These are phyloP conservation scores for Trichoderma cornu-damae DNA, from an alignment of 2,329 filamentous ascomycete genomes.

Conservation along the genomic window DNA sequence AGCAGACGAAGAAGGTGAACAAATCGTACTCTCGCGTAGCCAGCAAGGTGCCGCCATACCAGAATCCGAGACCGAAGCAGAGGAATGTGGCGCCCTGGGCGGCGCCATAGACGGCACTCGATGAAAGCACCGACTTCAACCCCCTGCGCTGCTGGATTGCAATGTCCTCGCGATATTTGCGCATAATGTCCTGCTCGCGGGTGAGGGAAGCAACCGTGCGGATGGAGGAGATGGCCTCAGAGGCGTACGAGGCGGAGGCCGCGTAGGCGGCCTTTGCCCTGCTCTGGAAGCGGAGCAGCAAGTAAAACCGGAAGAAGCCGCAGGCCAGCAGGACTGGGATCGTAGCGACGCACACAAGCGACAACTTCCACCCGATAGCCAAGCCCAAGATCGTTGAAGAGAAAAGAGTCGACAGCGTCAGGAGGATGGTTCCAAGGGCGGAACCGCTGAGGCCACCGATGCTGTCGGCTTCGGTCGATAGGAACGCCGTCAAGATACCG, in stretches of 20 bases:
- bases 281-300: conserved; percentile 72
- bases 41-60: conserved; percentile 80
- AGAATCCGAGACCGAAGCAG: conserved; percentile 83
- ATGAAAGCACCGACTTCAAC: conserved; percentile 68
- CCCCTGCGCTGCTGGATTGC: conserved; percentile 62
- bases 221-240: conserved; percentile 89
- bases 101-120: conserved; percentile 73
- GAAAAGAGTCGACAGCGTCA: conserved; percentile 73
- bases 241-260: conserved; percentile 77
- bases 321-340: conserved; percentile 73
- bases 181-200: conserved; percentile 74
- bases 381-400: conserved; percentile 65
- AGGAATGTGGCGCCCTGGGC: conserved; percentile 81
- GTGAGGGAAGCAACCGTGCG: conserved; percentile 89
- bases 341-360: conserved; percentile 72
- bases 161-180: conserved; percentile 63
- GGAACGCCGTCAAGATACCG: conserved; percentile 80
- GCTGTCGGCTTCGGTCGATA: conserved; percentile 85
- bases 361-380: conserved; percentile 82
- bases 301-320: conserved; percentile 83
- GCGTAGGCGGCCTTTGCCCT: conserved; percentile 77
- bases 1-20: conserved; percentile 91
- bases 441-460: conserved; percentile 82
- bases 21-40: conserved; percentile 64
- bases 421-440: conserved; percentile 80